Base-by-base conservation (phyloP, 139 green algal genomes). In the Chlamydomonas eustigma region DNA sequence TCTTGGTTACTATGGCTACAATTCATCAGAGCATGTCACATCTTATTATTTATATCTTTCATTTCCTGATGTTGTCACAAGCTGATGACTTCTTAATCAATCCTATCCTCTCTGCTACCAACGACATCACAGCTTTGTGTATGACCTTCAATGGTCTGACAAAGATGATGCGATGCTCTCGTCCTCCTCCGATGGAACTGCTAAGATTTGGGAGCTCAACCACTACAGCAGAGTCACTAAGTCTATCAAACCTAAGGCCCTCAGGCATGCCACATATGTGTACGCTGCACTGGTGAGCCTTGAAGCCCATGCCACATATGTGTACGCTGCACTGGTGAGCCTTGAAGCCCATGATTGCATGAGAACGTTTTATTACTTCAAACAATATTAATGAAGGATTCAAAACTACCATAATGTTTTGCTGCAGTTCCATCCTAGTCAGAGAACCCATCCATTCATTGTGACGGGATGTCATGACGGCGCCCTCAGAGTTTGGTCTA, bases 131-230 rank as follows among this genome's bases (percentile, higher is more conserved):
- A 79, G 73, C 34, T 76, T 75, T n/a, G 77, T 87, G 66, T 84
- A 89, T 75, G 64, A 74, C 51, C 44, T 89, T 3, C 66, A 39
- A 1, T 89, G 84, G 84, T 69, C 75, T 0, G 34, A n/a, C 0
- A 81, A 87, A 25, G 81, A 87, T 77, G 73, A 68, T 1, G 77
- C 78, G 2, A 12, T 89, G 32, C 33, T 85, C 28, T 83, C 79
- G 25, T 78, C 75, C 28, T 87, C 81, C 2, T 80, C 78, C n/a
- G 84, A 89, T 58, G 44, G 64, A 44, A 89, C 84, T 12, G 81
- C 79, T 36, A 87, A 87, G 69, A 34, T 76, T 5, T 76, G 71
- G 71, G 71, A 76, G 71, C 44, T 76, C 22, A 4, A 44, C 3
- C 28, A 50, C 4, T 67, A 67, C 71, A 68, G 30, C 71, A 2